Base-by-base conservation (phyloP, 768 basidiomycete genomes). In the Suillus decipiens region DNA sequence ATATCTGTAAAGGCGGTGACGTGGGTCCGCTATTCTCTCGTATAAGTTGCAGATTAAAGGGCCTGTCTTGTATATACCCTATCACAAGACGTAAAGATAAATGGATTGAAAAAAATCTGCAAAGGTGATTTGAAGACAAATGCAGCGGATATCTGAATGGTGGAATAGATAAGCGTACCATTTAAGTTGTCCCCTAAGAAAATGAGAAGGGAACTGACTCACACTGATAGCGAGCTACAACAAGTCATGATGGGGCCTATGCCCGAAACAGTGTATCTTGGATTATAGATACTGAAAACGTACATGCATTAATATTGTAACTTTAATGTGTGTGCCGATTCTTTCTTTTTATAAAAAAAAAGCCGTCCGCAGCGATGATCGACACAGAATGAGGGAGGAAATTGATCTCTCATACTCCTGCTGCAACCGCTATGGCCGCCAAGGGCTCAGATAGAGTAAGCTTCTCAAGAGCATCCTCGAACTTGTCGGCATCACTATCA, bases 391-490 rank as follows among this genome's bases (percentile, higher is more conserved):
- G 34, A 36, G 28, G 34, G n/a, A n/a, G 34, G 12, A 14, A 33
- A 14, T 12, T 12, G 14, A 24, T 15, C 22, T n/a, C 14, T 56
- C 36, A 56, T 56, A 36, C 54, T 37, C 12, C 54, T 37, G 54
- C 54, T 56, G 22, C 54, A 56, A 56, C 36, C 15, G 8, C 54
- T 8, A 3, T 28, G 28, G 8, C 36, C 14, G 14, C 34, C 51
- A 19, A n/a, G 0, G 54, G 22, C 14, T 56, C 54, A 37, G 54
- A 37, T 22, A 70, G 64, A 28, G 70, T 80, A 59, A 92, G 80
- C 65, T 84, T 82, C 67, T 91, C 87, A 73, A 92, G 67, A 15
- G 88, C 88, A 67, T 90, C 88, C 68, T 86, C 83, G 63, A 91
- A 88, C 11, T 73, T 65, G 47, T 83, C 81, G 24, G 79, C 76